Evolutionary conservation across 2,329 filamentous ascomycete genomes (phyloP).

Genomic region (Huntiella abstrusa): DNA sequence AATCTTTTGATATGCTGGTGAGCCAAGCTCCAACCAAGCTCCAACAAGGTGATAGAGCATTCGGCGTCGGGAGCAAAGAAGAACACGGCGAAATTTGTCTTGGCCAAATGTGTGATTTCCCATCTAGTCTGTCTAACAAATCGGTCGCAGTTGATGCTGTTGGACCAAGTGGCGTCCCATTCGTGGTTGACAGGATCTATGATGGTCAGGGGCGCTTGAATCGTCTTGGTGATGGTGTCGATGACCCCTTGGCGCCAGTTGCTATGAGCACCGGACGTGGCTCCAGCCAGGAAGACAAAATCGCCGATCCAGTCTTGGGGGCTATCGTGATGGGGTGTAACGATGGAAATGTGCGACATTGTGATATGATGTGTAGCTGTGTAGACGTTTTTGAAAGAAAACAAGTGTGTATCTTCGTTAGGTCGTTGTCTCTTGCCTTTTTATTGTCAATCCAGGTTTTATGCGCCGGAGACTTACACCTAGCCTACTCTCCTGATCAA

Average conservation of each 20-base stretch:
- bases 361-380: too few relatives aligned
- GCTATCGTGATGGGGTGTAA: too few relatives aligned
- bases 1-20: conserved; percentile 25
- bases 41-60: conserved; percentile 39
- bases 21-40: conserved; percentile 35
- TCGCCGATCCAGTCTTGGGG: too few relatives aligned
- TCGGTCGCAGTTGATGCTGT: conserved; percentile 26
- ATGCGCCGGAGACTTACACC: too few relatives aligned
- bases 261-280: conserved; percentile 27
- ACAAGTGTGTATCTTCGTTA: too few relatives aligned
- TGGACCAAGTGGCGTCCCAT: conserved; percentile 36
- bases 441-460: too few relatives aligned
- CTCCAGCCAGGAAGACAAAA: conserved; percentile 38
- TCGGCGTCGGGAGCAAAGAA: conserved; percentile 34
- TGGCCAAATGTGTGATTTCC: conserved; percentile 39
- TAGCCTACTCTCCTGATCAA: too few relatives aligned
- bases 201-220: conserved; percentile 27
- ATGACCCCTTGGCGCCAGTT: conserved; percentile 31
- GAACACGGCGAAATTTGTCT: conserved; percentile 34
- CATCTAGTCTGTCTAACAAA: conserved; percentile 39
- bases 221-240: neutral
- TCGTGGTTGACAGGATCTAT: conserved; percentile 36
- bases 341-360: too few relatives aligned
- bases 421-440: too few relatives aligned
- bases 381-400: too few relatives aligned